Evolutionary conservation across 495 filamentous ascomycete genomes (phyloP).

Genomic region (Daldinia loculata): DNA sequence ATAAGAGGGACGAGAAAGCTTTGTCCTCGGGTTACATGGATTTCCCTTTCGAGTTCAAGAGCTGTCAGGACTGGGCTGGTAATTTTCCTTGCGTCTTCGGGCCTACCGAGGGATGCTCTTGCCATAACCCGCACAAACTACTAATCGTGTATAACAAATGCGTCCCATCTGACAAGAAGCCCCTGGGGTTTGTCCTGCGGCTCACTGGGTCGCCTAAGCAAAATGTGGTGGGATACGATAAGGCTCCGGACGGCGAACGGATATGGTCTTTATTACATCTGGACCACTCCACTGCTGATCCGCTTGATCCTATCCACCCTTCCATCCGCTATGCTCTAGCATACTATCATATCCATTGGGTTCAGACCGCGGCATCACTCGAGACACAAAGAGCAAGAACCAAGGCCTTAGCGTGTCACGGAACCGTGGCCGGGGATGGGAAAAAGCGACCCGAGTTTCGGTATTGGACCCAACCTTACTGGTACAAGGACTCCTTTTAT

Average conservation of each 20-base stretch:
- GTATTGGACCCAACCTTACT: conserved; percentile 25
- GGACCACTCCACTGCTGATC: conserved; percentile 15
- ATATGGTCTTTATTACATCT: conserved; percentile 33
- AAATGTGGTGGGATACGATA: conserved; percentile 8
- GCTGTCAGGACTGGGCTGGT: conserved; percentile 37
- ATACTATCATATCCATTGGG: conserved; percentile 42
- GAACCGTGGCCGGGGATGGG: conserved; percentile 20
- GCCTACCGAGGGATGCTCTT: conserved; percentile 41
- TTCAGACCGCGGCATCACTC: conserved; percentile 12
- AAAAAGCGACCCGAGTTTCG: conserved; percentile 22
- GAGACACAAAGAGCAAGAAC: conserved; percentile 3
- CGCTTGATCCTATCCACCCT: conserved; percentile 36
- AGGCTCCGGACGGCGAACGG: conserved; percentile 6
- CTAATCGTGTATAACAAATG: conserved; percentile 35
- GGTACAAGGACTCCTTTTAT: conserved; percentile 23
- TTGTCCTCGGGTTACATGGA: background rate
- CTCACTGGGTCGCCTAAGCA: background rate
- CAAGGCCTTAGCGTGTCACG: conserved; percentile 8
- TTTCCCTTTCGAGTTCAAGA: conserved; percentile 22
- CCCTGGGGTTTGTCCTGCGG: conserved; percentile 7
- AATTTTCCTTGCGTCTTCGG: conserved; percentile 46
- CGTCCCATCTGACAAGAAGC: conserved; percentile 32
- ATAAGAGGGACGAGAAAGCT: background rate
- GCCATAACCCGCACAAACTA: conserved; percentile 39
- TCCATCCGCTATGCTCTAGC: conserved; percentile 39